Conservation (phyloP, 345 rosid species). For the Arabis alpina region DNA sequence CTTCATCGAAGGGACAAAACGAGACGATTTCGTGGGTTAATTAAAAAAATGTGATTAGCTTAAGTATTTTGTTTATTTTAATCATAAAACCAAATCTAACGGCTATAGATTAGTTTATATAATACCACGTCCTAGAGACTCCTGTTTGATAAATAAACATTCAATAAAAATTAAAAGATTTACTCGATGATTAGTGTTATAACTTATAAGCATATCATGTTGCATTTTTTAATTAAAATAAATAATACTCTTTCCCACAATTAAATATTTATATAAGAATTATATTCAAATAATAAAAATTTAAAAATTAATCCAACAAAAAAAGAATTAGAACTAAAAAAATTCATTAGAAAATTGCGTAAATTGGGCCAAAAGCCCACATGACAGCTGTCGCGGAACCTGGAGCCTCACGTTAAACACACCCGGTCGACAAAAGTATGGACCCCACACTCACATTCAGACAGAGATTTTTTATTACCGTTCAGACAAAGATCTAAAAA, state of each 20-base stretch:
- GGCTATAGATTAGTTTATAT: not conserved
- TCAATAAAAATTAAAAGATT: not conserved
- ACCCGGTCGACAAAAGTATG: conserved; percentile 12
- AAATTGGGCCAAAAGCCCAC: conserved; percentile 26
- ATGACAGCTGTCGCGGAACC: conserved; percentile 17
- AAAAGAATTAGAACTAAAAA: too few relatives aligned
- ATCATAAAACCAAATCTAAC: conserved; percentile 28
- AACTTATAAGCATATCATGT: too few relatives aligned
- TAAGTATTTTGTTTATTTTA: not conserved
- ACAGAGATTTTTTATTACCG: not conserved
- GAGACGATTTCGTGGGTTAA: conserved; percentile 39
- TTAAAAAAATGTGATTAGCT: conserved; percentile 3
- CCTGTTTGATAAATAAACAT: not conserved
- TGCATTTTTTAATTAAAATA: too few relatives aligned
- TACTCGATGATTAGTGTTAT: not conserved
- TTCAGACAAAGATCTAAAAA: not conserved
- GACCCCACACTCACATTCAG: conserved; percentile 26
- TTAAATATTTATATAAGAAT: not conserved
- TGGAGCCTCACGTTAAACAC: conserved; percentile 28
- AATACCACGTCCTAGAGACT: conserved; percentile 28
- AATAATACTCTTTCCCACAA: too few relatives aligned
- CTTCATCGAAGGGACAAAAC: conserved; percentile 26
- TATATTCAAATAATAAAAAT: not conserved
- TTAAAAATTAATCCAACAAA: not conserved
- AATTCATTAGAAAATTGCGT: not conserved